Evolutionary conservation across 108 stramenopile genomes (phyloP).

Genomic region (Nannochloropsis salina): DNA sequence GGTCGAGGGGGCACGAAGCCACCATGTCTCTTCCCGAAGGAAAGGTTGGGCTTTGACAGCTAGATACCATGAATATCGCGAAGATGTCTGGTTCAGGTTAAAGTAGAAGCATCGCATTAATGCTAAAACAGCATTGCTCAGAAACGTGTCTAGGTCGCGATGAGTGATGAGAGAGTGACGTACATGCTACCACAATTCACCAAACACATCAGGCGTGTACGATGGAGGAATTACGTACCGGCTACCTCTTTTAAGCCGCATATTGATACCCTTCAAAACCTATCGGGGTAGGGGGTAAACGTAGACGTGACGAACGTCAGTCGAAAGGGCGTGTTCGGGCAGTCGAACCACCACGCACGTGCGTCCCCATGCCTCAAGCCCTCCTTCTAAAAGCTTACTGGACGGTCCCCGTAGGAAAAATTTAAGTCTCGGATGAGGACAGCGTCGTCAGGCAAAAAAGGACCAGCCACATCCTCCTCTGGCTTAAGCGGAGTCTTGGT

Average conservation of each 20-base stretch:
- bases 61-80: too few relatives aligned
- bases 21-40: too few relatives aligned
- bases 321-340: neutral
- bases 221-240: neutral
- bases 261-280: neutral
- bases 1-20: too few relatives aligned
- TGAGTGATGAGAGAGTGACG: neutral
- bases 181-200: neutral
- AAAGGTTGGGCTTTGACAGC: too few relatives aligned
- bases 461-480: neutral
- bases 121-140: too few relatives aligned
- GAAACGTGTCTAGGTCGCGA: neutral
- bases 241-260: conserved; percentile 16
- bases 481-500: neutral
- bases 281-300: neutral
- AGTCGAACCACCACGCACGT: neutral
- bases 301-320: neutral
- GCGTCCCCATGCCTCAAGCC: neutral
- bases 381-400: neutral
- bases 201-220: neutral
- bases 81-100: too few relatives aligned
- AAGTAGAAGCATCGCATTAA: too few relatives aligned
- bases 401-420: neutral
- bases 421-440: neutral
- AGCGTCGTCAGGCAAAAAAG: neutral